Conservation (phyloP, 352 stramenopile species). For the Phytophthora melonis region DNA sequence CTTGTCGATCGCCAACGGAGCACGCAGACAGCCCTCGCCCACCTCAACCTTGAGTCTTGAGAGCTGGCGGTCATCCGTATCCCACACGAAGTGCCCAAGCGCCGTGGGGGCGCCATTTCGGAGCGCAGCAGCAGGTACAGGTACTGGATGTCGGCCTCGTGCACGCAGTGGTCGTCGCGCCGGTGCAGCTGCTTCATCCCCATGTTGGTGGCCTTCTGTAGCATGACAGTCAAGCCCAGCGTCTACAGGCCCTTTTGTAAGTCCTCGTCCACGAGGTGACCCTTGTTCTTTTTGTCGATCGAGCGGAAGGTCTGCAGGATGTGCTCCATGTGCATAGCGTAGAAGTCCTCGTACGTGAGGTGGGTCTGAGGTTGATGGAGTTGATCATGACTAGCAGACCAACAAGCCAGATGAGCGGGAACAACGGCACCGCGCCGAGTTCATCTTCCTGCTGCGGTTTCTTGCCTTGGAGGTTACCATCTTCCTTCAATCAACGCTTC, state of each 20-base stretch:
- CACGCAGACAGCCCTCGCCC: slow-evolving; percentile 75
- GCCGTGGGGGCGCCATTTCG: slow-evolving; percentile 75
- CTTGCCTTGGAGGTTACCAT: too few species aligned
- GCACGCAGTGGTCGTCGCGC: slow-evolving; percentile 69
- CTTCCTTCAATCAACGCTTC: too few species aligned
- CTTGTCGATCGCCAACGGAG: slow-evolving; percentile 58
- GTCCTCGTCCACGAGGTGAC: slow-evolving; percentile 71
- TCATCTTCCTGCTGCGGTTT: too few species aligned
- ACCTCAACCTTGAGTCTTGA: slow-evolving; percentile 84
- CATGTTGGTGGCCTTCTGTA: slow-evolving; percentile 79
- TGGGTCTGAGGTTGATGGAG: slow-evolving; percentile 36
- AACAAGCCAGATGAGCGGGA: too few species aligned
- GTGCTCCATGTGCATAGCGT: slow-evolving; percentile 77
- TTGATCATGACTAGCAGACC: too few species aligned
- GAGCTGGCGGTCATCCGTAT: slow-evolving; percentile 84
- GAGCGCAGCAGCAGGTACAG: slow-evolving; percentile 83
- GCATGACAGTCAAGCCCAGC: slow-evolving; percentile 73
- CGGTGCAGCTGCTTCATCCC: slow-evolving; percentile 81
- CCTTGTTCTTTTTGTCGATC: slow-evolving; percentile 74
- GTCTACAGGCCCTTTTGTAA: slow-evolving; percentile 72
- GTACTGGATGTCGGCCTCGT: slow-evolving; percentile 85
- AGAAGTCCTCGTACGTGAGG: slow-evolving; percentile 80
- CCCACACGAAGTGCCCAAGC: slow-evolving; percentile 83
- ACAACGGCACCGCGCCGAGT: too few species aligned
- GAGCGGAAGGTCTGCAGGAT: slow-evolving; percentile 78